phyloP scores from a whole-genome alignment of 768 basidiomycete species.

The Pulveroboletus ravenelii region DNA sequence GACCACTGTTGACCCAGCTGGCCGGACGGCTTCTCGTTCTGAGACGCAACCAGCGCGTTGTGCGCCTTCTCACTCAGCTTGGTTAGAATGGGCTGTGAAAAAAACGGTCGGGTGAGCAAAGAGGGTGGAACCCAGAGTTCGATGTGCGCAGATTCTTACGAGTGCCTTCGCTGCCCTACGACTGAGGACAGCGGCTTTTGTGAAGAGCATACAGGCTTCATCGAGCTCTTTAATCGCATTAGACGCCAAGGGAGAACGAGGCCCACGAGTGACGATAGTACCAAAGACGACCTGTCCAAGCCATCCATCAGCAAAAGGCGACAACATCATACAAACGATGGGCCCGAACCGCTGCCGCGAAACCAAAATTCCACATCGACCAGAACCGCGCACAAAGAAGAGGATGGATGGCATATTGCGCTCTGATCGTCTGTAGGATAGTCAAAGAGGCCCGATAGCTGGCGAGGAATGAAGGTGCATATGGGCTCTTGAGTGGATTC shows the following conservation, averaged over 20 bases:
- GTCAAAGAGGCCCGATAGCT: slow-evolving; percentile 55
- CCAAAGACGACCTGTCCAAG: slow-evolving; percentile 64
- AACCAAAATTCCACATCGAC: slow-evolving; percentile 59
- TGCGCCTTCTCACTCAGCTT: slow-evolving; percentile 65
- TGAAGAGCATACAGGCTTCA: slow-evolving; percentile 61
- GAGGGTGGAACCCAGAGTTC: not conserved
- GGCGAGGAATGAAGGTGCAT: slow-evolving; percentile 61
- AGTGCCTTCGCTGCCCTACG: slow-evolving; percentile 62
- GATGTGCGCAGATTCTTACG: slow-evolving; percentile 35
- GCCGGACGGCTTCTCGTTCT: slow-evolving; percentile 30
- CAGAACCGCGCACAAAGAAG: slow-evolving; percentile 51
- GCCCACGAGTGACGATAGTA: slow-evolving; percentile 71
- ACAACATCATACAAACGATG: not conserved
- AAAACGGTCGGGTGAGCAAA: slow-evolving; percentile 1
- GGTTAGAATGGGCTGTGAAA: slow-evolving; percentile 47
- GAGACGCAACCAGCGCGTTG: slow-evolving; percentile 43
- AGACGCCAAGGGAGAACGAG: slow-evolving; percentile 60
- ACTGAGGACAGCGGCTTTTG: slow-evolving; percentile 53
- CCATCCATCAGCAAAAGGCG: slow-evolving; percentile 1
- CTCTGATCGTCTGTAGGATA: slow-evolving; percentile 47
- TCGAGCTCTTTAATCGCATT: slow-evolving; percentile 69
- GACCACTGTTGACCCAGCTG: slow-evolving; percentile 43
- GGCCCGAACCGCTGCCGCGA: slow-evolving; percentile 46
- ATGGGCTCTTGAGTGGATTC: slow-evolving; percentile 62
- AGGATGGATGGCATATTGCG: slow-evolving; percentile 46